Evolutionary conservation across 169 alveolate species (phyloP), one percentile per base, ranked within the genome.

Genomic region (Cryptosporidium andersoni): DNA sequence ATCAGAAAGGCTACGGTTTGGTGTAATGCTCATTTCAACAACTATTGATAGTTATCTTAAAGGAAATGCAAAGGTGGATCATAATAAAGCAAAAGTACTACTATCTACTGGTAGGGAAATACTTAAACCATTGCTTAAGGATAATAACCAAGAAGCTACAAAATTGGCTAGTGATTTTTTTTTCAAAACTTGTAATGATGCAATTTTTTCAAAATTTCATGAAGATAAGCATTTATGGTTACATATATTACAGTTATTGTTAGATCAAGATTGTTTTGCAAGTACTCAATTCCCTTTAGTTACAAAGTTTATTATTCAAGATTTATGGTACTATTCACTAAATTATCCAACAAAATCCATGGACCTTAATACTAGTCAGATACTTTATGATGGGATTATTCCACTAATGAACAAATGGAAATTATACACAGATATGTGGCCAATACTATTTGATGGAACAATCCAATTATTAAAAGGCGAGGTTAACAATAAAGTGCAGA

Each of bases 51-150:
- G 64, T 43, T 74, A 58, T 16, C 36, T 58, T 12, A 74, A 45
- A 43, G 52, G 51, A 0, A 25, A 25, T 25, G 25, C 25, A 25
- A 74, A 58, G 60, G 39, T 74, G 11, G 60, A 48, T 4, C 48
- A 58, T 37, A 62, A 56, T 39, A 74, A 74, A 63, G 66, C 85
- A 42, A 74, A 58, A 16, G 45, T 74, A 47, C 58, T 74, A 8
- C 36, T 74, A 45, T 55, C 53, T 14, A 58, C 85, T n/a, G 43
- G 85, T 68, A 74, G 47, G 11, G 85, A 74, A 42, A 39, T 74
- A 5, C 34, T 74, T 11, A 36, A 51, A 47, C 42, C 40, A 9
- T 16, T 74, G 5, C 60, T 74, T 60, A 11, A 60, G n/a, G 51
- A 49, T 12, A 4, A 1, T 16, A 3, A 36, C 43, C 62, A 45